These are phyloP conservation scores for Metrosideros polymorpha DNA, from an alignment of 441 rosid genomes.

Conservation along the genomic window DNA sequence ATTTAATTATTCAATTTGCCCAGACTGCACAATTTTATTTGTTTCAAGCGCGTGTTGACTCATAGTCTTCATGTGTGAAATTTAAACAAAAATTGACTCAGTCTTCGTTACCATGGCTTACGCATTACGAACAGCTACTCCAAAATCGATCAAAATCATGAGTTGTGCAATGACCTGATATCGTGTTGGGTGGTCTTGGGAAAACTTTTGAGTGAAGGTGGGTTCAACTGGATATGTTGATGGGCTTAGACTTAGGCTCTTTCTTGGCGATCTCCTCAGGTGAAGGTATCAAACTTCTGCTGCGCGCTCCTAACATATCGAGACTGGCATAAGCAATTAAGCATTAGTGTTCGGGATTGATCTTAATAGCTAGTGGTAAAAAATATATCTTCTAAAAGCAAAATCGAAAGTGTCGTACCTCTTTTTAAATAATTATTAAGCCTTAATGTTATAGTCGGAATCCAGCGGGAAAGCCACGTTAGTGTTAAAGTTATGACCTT, in stretches of 20 bases:
- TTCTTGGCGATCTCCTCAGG: too few relatives aligned
- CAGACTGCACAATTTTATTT: background rate
- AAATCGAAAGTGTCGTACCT: background rate
- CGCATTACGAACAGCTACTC: background rate
- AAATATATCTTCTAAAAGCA: background rate
- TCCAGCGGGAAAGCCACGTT: background rate
- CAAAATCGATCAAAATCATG: background rate
- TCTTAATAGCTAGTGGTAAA: background rate
- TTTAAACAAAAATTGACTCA: background rate
- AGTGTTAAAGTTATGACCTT: background rate
- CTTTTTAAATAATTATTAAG: background rate
- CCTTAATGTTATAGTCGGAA: background rate
- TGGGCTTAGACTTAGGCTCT: too few relatives aligned
- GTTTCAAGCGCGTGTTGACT: background rate
- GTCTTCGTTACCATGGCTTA: background rate
- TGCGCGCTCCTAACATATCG: too few relatives aligned
- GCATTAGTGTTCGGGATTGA: background rate
- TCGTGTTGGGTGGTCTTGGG: too few relatives aligned
- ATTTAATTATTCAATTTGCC: background rate
- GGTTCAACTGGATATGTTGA: too few relatives aligned
- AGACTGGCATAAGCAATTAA: background rate
- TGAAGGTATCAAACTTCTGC: too few relatives aligned
- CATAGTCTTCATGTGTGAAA: background rate
- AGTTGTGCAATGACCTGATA: background rate
- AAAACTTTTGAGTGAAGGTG: too few relatives aligned